A percentile compares a stretch with the other conserved stretches of the same genome.
Conservation (phyloP, 2,329 filamentous ascomycete species). For the Pseudocercospora eumusae region DNA sequence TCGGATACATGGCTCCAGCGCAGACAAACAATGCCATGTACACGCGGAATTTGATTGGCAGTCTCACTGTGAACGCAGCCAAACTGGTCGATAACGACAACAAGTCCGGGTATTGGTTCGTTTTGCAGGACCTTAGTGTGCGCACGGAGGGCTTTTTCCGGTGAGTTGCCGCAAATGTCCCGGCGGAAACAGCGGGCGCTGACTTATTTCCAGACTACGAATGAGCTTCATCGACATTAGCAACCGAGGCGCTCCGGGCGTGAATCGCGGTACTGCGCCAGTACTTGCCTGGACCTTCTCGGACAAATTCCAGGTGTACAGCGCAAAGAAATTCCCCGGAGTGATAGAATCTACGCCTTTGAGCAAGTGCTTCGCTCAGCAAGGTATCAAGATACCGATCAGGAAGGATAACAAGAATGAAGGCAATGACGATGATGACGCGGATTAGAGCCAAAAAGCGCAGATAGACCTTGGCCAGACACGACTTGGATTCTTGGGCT, state of each 20-base stretch:
- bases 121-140: conserved; percentile 91
- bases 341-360: conserved; percentile 90
- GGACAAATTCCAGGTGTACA: conserved; percentile 88
- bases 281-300: conserved; percentile 85
- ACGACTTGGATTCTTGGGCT: neutral
- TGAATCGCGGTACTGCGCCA: conserved; percentile 76
- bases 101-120: conserved; percentile 92
- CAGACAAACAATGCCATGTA: conserved; percentile 74
- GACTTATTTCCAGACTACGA: conserved; percentile 54
- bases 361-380: conserved; percentile 88
- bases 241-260: conserved; percentile 39
- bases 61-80: conserved; percentile 84
- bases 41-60: conserved; percentile 91
- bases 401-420: conserved; percentile 69
- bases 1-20: conserved; percentile 38
- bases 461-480: neutral
- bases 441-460: conserved; percentile 20
- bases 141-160: conserved; percentile 88
- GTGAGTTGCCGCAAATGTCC: too few species aligned
- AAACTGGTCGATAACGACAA: conserved; percentile 75
- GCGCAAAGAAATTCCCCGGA: conserved; percentile 96
- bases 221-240: conserved; percentile 86
- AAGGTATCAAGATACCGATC: conserved; percentile 97
- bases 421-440: conserved; percentile 49
- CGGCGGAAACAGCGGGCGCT: too few species aligned